phyloP scores from a whole-genome alignment of 441 rosid genomes.

The Breynia disticha region DNA sequence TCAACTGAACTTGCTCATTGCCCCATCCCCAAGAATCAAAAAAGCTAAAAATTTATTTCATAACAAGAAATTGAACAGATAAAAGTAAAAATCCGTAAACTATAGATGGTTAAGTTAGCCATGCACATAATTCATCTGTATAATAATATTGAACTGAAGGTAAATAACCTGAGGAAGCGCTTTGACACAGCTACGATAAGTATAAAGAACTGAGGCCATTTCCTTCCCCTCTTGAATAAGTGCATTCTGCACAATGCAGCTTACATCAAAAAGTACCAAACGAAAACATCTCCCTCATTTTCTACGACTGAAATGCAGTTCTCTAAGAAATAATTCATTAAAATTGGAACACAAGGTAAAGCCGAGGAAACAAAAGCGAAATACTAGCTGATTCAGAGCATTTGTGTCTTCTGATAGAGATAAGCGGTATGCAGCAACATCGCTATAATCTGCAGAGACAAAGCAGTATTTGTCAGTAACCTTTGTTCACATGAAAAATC shows the following conservation, averaged over 20 bases:
- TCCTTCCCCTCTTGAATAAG: slow-evolving; percentile 96
- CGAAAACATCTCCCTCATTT: too few species aligned
- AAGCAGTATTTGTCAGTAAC: not conserved
- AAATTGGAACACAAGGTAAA: not conserved
- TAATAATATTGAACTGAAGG: slow-evolving; percentile 10
- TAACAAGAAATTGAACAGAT: not conserved
- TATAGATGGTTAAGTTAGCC: not conserved
- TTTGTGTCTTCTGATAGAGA: slow-evolving; percentile 97
- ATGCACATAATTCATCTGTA: slow-evolving; percentile 1
- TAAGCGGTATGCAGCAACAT: slow-evolving; percentile 84
- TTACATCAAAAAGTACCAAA: slow-evolving; percentile 12
- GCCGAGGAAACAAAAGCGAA: slow-evolving; percentile 11
- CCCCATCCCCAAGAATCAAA: not conserved
- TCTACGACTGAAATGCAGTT: not conserved
- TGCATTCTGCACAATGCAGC: slow-evolving; percentile 40
- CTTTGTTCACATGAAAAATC: not conserved
- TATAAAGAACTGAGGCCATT: slow-evolving; percentile 94
- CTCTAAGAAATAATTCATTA: too few species aligned
- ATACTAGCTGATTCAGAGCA: slow-evolving; percentile 96
- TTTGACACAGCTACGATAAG: slow-evolving; percentile 98
- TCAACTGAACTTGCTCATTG: slow-evolving; percentile 1
- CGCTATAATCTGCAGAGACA: slow-evolving; percentile 60
- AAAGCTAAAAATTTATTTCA: not conserved
- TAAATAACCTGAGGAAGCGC: slow-evolving; percentile 92
- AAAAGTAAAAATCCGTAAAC: too few species aligned